phyloP scores from a whole-genome alignment of 345 rosid genomes.

The Acer saccharum region DNA sequence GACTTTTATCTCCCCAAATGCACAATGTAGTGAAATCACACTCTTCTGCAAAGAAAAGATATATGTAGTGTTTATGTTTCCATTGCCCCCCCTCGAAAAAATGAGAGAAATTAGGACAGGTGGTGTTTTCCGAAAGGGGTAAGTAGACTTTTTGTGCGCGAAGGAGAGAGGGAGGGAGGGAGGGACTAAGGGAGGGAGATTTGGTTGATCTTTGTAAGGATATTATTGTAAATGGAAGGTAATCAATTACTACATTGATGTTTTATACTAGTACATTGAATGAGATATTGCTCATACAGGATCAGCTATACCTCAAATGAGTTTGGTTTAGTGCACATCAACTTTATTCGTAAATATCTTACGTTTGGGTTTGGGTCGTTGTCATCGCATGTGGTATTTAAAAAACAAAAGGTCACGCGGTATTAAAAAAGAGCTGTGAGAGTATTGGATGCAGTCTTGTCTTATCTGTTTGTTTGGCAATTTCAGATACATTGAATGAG shows the following conservation, averaged over 20 bases:
- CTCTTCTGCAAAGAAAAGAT: neutral
- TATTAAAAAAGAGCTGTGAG: too few relatives aligned
- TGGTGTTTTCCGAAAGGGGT: neutral
- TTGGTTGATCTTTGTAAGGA: neutral
- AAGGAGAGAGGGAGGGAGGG: too few relatives aligned
- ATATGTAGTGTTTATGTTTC: neutral
- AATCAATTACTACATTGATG: constrained; percentile 19
- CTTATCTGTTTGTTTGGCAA: neutral
- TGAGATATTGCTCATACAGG: constrained; percentile 18
- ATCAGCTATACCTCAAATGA: too few relatives aligned
- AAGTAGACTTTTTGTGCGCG: neutral
- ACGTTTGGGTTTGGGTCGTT: too few relatives aligned
- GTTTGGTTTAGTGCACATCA: too few relatives aligned
- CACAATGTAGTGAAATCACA: neutral
- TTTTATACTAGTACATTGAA: constrained; percentile 24
- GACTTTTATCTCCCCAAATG: constrained; percentile 14
- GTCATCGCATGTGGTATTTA: too few relatives aligned
- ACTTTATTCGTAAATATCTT: too few relatives aligned
- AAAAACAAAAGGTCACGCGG: too few relatives aligned
- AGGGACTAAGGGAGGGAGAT: too few relatives aligned
- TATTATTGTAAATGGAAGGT: constrained; percentile 35
- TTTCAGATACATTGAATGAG: neutral
- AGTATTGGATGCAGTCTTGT: neutral
- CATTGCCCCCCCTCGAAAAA: neutral
- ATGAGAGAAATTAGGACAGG: constrained; percentile 8